phyloP scores from a whole-genome alignment of 1,139 yeast genomes.

The Yamadazyma conglobata region DNA sequence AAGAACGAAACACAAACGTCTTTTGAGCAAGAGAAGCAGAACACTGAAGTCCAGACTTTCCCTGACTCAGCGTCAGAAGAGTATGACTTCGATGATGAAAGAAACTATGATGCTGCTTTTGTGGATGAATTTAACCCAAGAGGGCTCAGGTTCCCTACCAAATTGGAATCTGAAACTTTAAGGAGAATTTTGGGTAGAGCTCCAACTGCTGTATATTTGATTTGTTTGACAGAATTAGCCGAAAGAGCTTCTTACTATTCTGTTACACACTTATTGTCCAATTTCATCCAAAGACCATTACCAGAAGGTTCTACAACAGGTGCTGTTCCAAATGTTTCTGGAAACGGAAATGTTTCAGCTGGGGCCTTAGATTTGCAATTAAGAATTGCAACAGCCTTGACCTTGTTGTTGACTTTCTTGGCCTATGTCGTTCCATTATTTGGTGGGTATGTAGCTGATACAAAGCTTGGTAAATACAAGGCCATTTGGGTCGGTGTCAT shows the following conservation, averaged over 20 bases:
- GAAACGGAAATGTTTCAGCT: slow-evolving; percentile 27
- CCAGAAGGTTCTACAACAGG: slow-evolving; percentile 50
- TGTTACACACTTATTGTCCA: slow-evolving; percentile 36
- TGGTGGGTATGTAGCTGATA: slow-evolving; percentile 45
- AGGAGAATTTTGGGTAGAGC: slow-evolving; percentile 35
- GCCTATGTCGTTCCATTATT: slow-evolving; percentile 43
- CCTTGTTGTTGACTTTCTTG: slow-evolving; percentile 35
- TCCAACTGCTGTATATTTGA: slow-evolving; percentile 25
- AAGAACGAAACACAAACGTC: neutral
- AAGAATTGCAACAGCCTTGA: slow-evolving; percentile 36
- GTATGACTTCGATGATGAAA: slow-evolving; percentile 20
- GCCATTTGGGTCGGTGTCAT: slow-evolving; percentile 40
- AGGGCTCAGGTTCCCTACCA: slow-evolving; percentile 34
- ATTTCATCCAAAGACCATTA: slow-evolving; percentile 45
- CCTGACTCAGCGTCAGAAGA: slow-evolving; percentile 18
- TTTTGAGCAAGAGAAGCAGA: neutral
- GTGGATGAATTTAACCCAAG: slow-evolving; percentile 32
- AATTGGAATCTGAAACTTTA: slow-evolving; percentile 44
- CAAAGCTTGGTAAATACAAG: slow-evolving; percentile 38
- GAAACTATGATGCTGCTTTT: slow-evolving; percentile 23
- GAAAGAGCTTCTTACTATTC: slow-evolving; percentile 49
- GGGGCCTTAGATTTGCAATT: slow-evolving; percentile 43
- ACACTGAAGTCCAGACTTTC: slow-evolving; percentile 2
- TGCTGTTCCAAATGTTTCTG: slow-evolving; percentile 30
- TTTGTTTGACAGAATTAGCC: slow-evolving; percentile 43